phyloP scores from a whole-genome alignment of 2,329 filamentous ascomycete species.

The Curvularia sp. region DNA sequence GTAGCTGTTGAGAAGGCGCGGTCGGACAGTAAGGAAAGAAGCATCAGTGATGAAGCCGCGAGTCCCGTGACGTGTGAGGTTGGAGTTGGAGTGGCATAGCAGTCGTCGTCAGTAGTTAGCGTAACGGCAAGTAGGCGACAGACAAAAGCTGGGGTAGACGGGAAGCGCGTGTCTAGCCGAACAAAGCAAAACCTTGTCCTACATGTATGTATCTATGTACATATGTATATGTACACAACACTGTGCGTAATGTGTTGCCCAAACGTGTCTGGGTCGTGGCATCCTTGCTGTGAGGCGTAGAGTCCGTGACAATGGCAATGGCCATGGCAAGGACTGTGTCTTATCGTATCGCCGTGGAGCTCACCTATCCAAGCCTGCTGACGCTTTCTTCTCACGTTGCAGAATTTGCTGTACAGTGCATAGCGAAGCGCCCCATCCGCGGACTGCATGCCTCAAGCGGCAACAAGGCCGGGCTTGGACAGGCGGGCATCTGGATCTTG shows the following conservation, averaged over 20 bases:
- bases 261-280: too few species aligned
- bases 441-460: slow-evolving; percentile 36
- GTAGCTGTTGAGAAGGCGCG: neutral
- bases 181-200: slow-evolving; percentile 3
- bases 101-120: slow-evolving; percentile 9
- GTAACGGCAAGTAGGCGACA: slow-evolving; percentile 14
- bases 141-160: slow-evolving; percentile 15
- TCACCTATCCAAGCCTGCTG: neutral
- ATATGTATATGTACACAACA: neutral
- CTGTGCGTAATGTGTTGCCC: too few species aligned
- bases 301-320: too few species aligned
- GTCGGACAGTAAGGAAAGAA: neutral
- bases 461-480: slow-evolving; percentile 36
- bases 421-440: slow-evolving; percentile 43
- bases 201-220: neutral
- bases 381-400: slow-evolving; percentile 1
- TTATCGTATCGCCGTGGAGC: too few species aligned
- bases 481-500: slow-evolving; percentile 1
- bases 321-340: too few species aligned
- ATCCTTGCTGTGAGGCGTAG: too few species aligned
- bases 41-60: neutral
- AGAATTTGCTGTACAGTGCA: slow-evolving; percentile 5
- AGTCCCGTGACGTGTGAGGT: neutral
- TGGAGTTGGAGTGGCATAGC: too few species aligned
- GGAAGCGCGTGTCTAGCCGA: slow-evolving; percentile 13